Conservation (phyloP, 1,139 yeast species). For the Nakaseomyces delphensis region DNA sequence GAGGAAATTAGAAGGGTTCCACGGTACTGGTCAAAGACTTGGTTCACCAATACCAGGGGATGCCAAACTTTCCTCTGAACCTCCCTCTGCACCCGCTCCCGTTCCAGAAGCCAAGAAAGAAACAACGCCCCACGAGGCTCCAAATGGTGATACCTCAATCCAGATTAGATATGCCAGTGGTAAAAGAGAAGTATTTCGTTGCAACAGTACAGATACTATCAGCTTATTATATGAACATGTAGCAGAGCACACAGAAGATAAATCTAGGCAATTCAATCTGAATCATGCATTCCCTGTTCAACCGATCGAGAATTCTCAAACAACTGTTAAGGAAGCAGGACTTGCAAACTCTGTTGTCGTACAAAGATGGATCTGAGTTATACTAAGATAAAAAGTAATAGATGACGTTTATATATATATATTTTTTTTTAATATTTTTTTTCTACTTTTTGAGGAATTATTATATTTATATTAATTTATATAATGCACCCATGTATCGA, state of each 20-base stretch:
- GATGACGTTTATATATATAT: slow-evolving; percentile 6
- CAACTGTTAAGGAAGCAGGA: slow-evolving; percentile 65
- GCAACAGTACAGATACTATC: slow-evolving; percentile 61
- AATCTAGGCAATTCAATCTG: slow-evolving; percentile 49
- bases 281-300: slow-evolving; percentile 81
- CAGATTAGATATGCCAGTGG: slow-evolving; percentile 87
- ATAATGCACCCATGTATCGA: too few species aligned
- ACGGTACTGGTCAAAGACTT: slow-evolving; percentile 77
- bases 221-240: slow-evolving; percentile 64
- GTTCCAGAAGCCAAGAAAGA: slow-evolving; percentile 13
- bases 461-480: too few species aligned
- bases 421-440: neutral
- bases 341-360: slow-evolving; percentile 80
- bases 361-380: slow-evolving; percentile 67
- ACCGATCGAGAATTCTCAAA: slow-evolving; percentile 50
- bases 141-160: slow-evolving; percentile 62
- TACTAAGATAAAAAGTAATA: too few species aligned
- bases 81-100: slow-evolving; percentile 14
- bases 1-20: slow-evolving; percentile 59
- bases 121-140: slow-evolving; percentile 24
- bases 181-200: slow-evolving; percentile 53
- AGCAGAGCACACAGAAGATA: slow-evolving; percentile 37
- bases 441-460: too few species aligned
- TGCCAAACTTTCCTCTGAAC: slow-evolving; percentile 5
- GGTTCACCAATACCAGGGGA: slow-evolving; percentile 89